These are phyloP conservation scores for Lycium ferocissimum DNA, from an alignment of 257 asterid genomes.

Conservation along the genomic window DNA sequence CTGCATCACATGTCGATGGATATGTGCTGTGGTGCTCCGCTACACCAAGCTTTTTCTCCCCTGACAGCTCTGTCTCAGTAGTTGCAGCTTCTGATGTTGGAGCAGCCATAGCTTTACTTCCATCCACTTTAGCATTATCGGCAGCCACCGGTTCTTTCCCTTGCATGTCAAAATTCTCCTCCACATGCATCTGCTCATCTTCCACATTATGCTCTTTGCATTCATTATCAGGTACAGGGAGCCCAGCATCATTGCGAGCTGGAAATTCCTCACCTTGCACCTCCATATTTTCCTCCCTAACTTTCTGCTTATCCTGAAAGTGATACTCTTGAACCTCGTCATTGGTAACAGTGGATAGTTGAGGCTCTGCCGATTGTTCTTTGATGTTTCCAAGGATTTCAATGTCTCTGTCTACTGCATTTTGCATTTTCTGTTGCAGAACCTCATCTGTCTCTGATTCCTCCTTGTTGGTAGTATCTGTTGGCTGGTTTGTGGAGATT, in stretches of 20 bases:
- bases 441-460: background rate
- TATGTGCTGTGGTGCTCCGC: background rate
- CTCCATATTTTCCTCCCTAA: background rate
- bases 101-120: background rate
- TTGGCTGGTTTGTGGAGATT: background rate
- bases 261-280: slow-evolving; percentile 2
- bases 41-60: background rate
- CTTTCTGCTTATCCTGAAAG: background rate
- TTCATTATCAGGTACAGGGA: background rate
- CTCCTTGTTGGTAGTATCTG: slow-evolving; percentile 18
- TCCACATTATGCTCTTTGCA: background rate
- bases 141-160: background rate
- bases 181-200: slow-evolving; percentile 10
- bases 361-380: background rate
- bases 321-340: background rate
- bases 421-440: slow-evolving; percentile 18
- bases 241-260: background rate
- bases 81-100: slow-evolving; percentile 11
- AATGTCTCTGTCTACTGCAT: background rate
- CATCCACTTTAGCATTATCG: background rate
- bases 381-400: background rate
- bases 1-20: background rate
- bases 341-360: background rate
- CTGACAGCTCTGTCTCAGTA: background rate
- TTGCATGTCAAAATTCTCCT: slow-evolving; percentile 19